A percentile compares a stretch with the other conserved stretches of the same genome.
Conservation (phyloP, 495 filamentous ascomycete species). For the Talaromyces ruber region DNA sequence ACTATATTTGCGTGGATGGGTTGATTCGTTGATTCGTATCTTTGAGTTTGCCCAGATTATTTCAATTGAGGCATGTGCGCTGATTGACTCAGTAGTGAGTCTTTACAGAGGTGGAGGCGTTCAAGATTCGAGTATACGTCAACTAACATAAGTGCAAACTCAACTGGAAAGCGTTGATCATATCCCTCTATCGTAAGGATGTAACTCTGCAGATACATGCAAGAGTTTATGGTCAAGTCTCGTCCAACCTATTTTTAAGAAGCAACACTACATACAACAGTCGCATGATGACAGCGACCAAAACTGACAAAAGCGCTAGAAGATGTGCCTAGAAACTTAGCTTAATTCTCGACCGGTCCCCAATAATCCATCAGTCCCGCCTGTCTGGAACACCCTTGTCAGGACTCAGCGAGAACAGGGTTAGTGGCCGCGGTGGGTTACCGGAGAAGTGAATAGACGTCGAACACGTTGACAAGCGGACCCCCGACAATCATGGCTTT, state of each 20-base stretch:
- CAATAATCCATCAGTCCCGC: not conserved
- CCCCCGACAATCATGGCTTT: not conserved
- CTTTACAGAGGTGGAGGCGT: not conserved
- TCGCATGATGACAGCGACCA: not conserved
- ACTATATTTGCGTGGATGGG: not conserved
- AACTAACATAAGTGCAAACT: not conserved
- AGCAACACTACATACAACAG: not conserved
- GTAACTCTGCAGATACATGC: not conserved
- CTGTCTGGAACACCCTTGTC: not conserved
- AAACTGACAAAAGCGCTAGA: not conserved
- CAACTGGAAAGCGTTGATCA: not conserved
- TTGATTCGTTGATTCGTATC: not conserved
- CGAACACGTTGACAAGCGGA: not conserved
- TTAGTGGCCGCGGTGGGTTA: not conserved
- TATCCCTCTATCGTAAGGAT: not conserved
- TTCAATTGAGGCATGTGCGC: not conserved
- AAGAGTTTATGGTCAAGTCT: not conserved
- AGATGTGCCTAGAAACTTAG: not conserved
- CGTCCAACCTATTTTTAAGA: not conserved
- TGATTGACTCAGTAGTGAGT: not conserved
- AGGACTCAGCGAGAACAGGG: not conserved
- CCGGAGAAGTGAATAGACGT: not conserved
- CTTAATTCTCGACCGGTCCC: not conserved
- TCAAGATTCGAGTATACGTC: not conserved
- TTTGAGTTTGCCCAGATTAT: not conserved